Evolutionary conservation across 164 flowering plant genomes (phyloP).

Genomic region (Berberis thunbergii): DNA sequence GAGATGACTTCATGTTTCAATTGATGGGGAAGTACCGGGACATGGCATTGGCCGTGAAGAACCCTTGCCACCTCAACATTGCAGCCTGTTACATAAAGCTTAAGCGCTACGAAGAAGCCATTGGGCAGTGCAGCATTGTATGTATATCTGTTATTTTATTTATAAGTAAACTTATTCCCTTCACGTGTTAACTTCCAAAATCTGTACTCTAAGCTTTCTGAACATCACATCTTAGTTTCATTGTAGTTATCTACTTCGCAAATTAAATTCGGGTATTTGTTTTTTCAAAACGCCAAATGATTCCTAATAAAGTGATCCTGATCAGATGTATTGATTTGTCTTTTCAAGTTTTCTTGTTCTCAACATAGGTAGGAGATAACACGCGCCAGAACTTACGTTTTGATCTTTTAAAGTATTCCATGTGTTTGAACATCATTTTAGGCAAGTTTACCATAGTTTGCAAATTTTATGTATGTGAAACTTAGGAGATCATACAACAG

Average conservation of each 20-base stretch:
- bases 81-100: conserved; percentile 91
- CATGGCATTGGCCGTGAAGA: conserved; percentile 96
- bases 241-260: too few relatives aligned
- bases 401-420: background rate
- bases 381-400: background rate
- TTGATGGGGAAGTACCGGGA: conserved; percentile 78
- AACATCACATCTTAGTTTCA: too few relatives aligned
- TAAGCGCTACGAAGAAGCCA: conserved; percentile 79
- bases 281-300: too few relatives aligned
- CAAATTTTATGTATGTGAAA: too few relatives aligned
- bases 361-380: background rate
- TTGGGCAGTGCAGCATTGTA: conserved; percentile 81
- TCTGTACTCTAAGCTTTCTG: too few relatives aligned
- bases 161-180: too few relatives aligned
- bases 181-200: too few relatives aligned
- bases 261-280: too few relatives aligned
- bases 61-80: conserved; percentile 95
- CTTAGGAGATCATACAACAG: too few relatives aligned
- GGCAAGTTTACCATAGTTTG: background rate
- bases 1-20: conserved; percentile 97
- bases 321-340: too few relatives aligned
- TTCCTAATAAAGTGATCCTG: too few relatives aligned
- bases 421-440: background rate
- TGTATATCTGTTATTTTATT: conserved; percentile 15
- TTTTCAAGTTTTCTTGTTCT: too few relatives aligned